Conservation (phyloP, 2,329 filamentous ascomycete species). For the Pyrenophora tritici-repentis region DNA sequence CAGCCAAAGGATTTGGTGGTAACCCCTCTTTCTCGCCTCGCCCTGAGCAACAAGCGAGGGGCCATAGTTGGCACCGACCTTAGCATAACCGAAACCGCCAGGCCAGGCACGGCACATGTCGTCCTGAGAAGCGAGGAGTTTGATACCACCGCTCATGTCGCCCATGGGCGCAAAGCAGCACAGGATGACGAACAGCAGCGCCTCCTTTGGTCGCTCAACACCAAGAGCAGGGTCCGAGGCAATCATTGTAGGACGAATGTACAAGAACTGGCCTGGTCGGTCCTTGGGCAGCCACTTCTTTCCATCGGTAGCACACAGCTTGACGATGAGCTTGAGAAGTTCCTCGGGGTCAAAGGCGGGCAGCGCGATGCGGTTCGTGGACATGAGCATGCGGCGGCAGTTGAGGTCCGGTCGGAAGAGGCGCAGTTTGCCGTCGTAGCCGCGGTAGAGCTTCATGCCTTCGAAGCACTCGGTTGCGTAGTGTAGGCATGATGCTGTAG, state of each 20-base stretch:
- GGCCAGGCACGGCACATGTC: conserved; percentile 92
- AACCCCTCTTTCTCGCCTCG: conserved; percentile 74
- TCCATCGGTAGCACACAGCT: conserved; percentile 74
- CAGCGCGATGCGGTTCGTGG: conserved; percentile 68
- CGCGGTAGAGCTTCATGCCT: conserved; percentile 74
- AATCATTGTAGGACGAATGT: conserved; percentile 86
- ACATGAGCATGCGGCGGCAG: conserved; percentile 64
- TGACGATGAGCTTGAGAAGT: conserved; percentile 73
- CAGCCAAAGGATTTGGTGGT: conserved; percentile 91
- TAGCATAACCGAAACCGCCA: conserved; percentile 88
- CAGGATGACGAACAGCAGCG: conserved; percentile 83
- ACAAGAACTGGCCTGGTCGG: conserved; percentile 73
- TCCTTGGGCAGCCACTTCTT: conserved; percentile 77
- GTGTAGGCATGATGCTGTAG: conserved; percentile 80
- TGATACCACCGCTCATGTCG: conserved; percentile 55
- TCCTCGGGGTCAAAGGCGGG: conserved; percentile 73
- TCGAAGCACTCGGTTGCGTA: conserved; percentile 94
- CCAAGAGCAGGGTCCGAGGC: conserved; percentile 80
- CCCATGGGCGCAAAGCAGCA: conserved; percentile 54
- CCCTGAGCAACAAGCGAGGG: conserved; percentile 78
- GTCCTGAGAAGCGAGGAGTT: conserved; percentile 76
- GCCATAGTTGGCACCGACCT: conserved; percentile 93
- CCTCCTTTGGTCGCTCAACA: conserved; percentile 77
- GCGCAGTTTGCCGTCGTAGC: conserved; percentile 72
- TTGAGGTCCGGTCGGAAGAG: conserved; percentile 80